phyloP scores from a whole-genome alignment of 169 alveolate species.

The Amoebophrya sp. region DNA sequence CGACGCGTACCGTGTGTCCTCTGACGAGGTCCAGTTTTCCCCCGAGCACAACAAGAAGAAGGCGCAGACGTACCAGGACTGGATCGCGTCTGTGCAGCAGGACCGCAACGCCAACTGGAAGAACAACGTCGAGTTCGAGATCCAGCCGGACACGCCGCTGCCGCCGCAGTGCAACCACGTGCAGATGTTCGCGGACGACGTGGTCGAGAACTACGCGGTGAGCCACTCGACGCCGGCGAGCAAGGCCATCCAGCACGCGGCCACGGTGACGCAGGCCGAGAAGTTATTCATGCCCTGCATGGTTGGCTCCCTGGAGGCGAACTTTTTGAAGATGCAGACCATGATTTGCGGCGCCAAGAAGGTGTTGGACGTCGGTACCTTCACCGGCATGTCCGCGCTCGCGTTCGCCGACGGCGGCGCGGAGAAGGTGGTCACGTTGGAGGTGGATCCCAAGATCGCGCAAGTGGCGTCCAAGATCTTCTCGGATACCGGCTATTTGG shows the following conservation, averaged over 20 bases:
- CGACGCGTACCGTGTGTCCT: too few species aligned
- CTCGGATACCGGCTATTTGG: not conserved
- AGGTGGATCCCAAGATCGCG: not conserved
- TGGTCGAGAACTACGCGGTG: not conserved
- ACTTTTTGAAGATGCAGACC: not conserved
- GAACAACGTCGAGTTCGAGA: too few species aligned
- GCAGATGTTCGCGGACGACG: not conserved
- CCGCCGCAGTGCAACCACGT: not conserved
- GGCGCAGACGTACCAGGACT: too few species aligned
- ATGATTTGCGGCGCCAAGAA: not conserved
- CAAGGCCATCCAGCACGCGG: not conserved
- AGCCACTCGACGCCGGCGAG: not conserved
- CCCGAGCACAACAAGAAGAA: too few species aligned
- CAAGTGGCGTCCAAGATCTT: not conserved
- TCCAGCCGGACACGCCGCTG: not conserved
- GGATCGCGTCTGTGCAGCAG: too few species aligned
- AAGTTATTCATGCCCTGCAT: not conserved
- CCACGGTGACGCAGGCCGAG: slow-evolving; percentile 22
- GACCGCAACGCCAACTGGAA: too few species aligned
- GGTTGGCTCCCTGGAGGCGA: too few species aligned
- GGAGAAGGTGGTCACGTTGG: not conserved
- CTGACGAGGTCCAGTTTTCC: too few species aligned
- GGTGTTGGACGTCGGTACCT: slow-evolving; percentile 23
- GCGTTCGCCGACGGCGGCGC: not conserved
- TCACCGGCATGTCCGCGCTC: slow-evolving; percentile 1